Evolutionary conservation across 352 stramenopile genomes (phyloP).

Genomic region (Pythium scleroteichum): DNA sequence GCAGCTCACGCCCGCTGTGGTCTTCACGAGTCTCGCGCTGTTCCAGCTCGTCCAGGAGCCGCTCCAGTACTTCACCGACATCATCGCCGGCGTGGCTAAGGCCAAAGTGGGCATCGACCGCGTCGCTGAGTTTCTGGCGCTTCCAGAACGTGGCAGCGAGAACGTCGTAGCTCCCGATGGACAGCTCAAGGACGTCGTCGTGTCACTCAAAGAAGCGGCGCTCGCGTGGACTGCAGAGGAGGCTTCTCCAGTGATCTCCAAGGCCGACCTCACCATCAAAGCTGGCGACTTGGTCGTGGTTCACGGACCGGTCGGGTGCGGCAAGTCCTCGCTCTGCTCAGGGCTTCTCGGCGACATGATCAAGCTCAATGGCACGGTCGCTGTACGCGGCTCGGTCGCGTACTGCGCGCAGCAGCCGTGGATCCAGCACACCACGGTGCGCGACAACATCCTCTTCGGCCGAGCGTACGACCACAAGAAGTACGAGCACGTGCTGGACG

Average conservation of each 20-base stretch:
- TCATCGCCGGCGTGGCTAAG: constrained; percentile 72
- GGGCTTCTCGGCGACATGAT: no score
- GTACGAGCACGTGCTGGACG: constrained; percentile 47
- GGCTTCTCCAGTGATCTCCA: constrained; percentile 25
- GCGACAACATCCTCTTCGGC: constrained; percentile 91
- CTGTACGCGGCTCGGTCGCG: constrained; percentile 37
- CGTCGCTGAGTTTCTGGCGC: constrained; percentile 38
- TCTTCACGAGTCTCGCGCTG: constrained; percentile 58
- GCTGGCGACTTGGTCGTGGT: no score
- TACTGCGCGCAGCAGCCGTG: constrained; percentile 81
- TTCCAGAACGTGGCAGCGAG: no score
- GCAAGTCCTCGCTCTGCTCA: no score
- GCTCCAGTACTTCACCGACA: constrained; percentile 41
- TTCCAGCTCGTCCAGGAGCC: constrained; percentile 77
- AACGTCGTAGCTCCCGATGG: no score
- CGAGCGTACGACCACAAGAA: constrained; percentile 34
- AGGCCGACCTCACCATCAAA: constrained; percentile 64
- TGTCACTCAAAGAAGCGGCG: constrained; percentile 27
- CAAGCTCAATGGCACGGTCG: no score
- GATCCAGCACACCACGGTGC: constrained; percentile 73
- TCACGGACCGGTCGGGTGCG: no score
- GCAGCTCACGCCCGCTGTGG: constrained; percentile 75
- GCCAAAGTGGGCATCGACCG: constrained; percentile 23
- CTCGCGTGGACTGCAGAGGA: constrained; percentile 34
- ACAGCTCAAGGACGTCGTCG: no score